Conservation (phyloP, 1,139 yeast genomes). For the Chernovozyma aurita region DNA sequence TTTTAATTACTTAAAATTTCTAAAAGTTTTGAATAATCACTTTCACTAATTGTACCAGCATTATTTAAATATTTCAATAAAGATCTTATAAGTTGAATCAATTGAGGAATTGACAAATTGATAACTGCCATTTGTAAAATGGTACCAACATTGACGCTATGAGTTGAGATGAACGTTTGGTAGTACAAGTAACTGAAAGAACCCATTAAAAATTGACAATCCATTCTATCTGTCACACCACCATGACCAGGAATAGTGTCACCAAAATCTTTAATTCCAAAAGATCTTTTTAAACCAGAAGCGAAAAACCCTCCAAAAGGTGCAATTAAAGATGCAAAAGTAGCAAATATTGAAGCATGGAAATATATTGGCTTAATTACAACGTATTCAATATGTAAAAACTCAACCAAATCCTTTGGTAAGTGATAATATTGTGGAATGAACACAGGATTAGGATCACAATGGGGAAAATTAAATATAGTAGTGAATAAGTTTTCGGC, state of each 20-base stretch:
- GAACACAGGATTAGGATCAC: conserved; percentile 87
- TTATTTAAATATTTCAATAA: conserved; percentile 61
- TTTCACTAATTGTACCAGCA: conserved; percentile 42
- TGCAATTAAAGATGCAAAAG: conserved; percentile 95
- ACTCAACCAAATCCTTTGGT: conserved; percentile 61
- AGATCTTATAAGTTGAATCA: conserved; percentile 56
- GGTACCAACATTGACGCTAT: conserved; percentile 67
- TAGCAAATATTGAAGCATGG: conserved; percentile 81
- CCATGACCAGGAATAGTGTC: conserved; percentile 98
- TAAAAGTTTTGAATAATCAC: conserved; percentile 21
- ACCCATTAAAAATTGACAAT: conserved; percentile 97
- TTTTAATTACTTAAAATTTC: conserved; percentile 23
- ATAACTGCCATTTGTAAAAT: conserved; percentile 72
- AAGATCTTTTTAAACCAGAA: conserved; percentile 94
- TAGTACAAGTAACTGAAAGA: conserved; percentile 88
- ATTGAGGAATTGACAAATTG: conserved; percentile 64
- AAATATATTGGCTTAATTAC: conserved; percentile 81
- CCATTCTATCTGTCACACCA: conserved; percentile 96
- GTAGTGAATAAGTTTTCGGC: conserved; percentile 63
- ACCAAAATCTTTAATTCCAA: conserved; percentile 89
- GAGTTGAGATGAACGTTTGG: conserved; percentile 81
- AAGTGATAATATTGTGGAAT: conserved; percentile 71
- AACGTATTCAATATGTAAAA: conserved; percentile 39
- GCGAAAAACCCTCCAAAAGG: conserved; percentile 99
- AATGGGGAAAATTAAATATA: conserved; percentile 42